Base-by-base conservation (phyloP, 2,329 filamentous ascomycete genomes). In the Cryphonectria carpinicola region DNA sequence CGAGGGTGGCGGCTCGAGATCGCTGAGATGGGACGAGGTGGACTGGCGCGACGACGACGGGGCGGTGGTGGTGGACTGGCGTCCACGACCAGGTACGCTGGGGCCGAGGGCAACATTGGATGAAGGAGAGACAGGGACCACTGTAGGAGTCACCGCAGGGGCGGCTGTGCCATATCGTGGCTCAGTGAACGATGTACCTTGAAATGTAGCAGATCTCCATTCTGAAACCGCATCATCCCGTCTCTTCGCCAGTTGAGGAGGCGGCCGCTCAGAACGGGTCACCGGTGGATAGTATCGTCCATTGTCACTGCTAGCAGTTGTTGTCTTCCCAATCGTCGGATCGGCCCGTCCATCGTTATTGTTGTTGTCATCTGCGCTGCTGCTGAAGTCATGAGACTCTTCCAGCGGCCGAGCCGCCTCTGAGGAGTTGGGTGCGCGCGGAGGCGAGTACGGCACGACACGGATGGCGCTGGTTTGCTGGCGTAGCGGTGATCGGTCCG, bases 371-470 rank as follows among this genome's bases (percentile, higher is more conserved):
- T 49, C 43, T 22, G 19, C 32, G 62, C 65, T 69, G 49, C 22
- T 65, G 69, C 61, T 54, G 41, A 54, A 46, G 46, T 65, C 58
- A 41, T 68, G 43, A 19, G 43, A 52, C 17, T 62, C 65, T 54
- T 58, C 54, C 25, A 35, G 54, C 68, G 76, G 70, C 61, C 74
- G 76, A 41, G 76, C 71, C 32, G 70, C 68, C 3, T 69, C 60
- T 10, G 39, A 56, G 4, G 49, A 37, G 4, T 67, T 46, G 41
- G 25, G 79, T n/a, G 52, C 78, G 65, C 81, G 80, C 10, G 84
- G 83, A 61, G 84, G 84, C 32, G 84, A 82, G 74, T 86, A 85
- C 28, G 84, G 84, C 65, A 86, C 84, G 69, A 86, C 74, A 65
- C 84, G 84, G 74, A 86, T 86, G 71, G 81, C 58, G 80, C 78